These are phyloP conservation scores for Thuidium tamariscinum DNA, from an alignment of 225 moss, liverwort and hornwort species.

Conservation along the genomic window DNA sequence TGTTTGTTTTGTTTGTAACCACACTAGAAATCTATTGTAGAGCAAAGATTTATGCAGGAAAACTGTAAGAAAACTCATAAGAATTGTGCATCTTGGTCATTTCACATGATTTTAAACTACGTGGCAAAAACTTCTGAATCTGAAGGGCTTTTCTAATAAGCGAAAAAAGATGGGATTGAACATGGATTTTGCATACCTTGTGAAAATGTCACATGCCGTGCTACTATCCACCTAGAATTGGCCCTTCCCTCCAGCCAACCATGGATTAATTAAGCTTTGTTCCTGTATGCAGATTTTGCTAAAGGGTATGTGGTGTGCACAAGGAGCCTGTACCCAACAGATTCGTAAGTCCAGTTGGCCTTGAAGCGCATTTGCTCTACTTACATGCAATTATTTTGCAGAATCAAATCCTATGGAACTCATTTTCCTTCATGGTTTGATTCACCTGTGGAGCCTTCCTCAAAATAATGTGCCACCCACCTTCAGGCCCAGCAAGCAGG, in stretches of 20 bases:
- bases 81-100: neutral
- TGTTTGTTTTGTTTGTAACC: neutral
- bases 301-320: neutral
- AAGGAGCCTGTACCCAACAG: neutral
- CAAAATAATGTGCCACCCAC: neutral
- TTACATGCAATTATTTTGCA: neutral
- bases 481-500: neutral
- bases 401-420: neutral
- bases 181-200: neutral
- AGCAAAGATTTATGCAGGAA: neutral
- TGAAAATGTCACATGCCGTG: neutral
- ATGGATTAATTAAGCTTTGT: too few relatives aligned
- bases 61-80: neutral
- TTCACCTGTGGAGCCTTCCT: neutral
- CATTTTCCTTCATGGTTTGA: neutral
- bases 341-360: neutral
- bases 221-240: neutral
- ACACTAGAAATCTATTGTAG: neutral
- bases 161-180: neutral
- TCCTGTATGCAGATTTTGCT: neutral
- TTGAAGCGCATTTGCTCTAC: neutral
- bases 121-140: neutral
- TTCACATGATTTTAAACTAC: neutral
- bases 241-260: neutral
- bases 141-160: fast-evolving